Base-by-base conservation (phyloP, 495 filamentous ascomycete genomes). In the Penicillium bovifimosum region DNA sequence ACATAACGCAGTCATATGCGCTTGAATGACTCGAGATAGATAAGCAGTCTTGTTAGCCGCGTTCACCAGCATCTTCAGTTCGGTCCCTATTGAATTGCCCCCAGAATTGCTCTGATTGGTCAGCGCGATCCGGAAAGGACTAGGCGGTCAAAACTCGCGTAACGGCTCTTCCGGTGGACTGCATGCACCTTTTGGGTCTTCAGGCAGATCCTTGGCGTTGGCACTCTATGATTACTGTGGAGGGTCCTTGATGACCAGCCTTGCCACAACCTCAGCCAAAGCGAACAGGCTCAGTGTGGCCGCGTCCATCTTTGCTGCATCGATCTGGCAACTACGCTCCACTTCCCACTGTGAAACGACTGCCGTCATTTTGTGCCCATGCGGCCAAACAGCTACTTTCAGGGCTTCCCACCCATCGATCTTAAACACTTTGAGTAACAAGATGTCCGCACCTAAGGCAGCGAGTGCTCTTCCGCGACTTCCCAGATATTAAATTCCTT, bases 281-380 rank as follows among this genome's bases (percentile, higher is more conserved):
- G 46, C 18, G 20, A 48, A 36, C 6, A 48, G 46, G 33, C 39
- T 48, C 13, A 48, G 14, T 4, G 46, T 48, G 17, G 46, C 46
- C 7, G 33, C 33, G 33, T 48, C 33, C 13, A 48, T 48, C 46
- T 48, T 33, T 1, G 33, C 32, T 28, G 8, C 10, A 36, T 33
- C 26, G 16, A 48, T 26, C n/a, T 48, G 9, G 20, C 13, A 48
- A 48, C 43, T 46, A 28, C 24, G 29, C 29, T 31, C 29, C 9
- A 31, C n/a, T 10, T 31, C 29, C 9, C 5, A 10, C 29, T 31
- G 9, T 10, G 5, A 24, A 6, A 36, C 36, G 13, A 5, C 9
- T 9, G 9, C 29, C 9, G 9, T 31, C 17, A 17, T 29, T 6
- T 45, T 26, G 32, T 4, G 5, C 27, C 31, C 4, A 45, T 14